A percentile compares a stretch with the other conserved stretches of the same genome.
These are phyloP conservation scores for Meredithiella fracta DNA, from an alignment of 2,329 filamentous ascomycete species.

Conservation along the genomic window DNA sequence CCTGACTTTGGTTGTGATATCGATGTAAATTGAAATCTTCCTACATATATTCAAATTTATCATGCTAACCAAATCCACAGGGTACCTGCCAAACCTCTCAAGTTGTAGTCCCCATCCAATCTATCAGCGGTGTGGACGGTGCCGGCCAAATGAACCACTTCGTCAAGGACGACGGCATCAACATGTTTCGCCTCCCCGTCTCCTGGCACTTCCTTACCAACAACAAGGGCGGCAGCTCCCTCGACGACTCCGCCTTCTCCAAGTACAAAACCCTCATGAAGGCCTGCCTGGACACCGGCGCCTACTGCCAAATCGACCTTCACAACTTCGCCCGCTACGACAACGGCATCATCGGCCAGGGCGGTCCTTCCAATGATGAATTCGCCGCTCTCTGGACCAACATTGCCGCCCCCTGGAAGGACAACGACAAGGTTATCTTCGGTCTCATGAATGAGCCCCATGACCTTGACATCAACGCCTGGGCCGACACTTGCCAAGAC, in stretches of 20 bases:
- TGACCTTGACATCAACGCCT: slow-evolving; percentile 37
- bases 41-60: background rate
- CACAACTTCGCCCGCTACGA: slow-evolving; percentile 47
- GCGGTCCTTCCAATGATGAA: slow-evolving; percentile 41
- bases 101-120: slow-evolving; percentile 21
- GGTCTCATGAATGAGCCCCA: slow-evolving; percentile 58
- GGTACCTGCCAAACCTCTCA: slow-evolving; percentile 21
- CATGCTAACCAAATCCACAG: slow-evolving; percentile 14
- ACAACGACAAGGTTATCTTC: slow-evolving; percentile 38
- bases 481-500: slow-evolving; percentile 44
- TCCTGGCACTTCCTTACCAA: slow-evolving; percentile 44
- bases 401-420: slow-evolving; percentile 41
- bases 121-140: slow-evolving; percentile 22
- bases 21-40: slow-evolving; percentile 21
- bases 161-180: slow-evolving; percentile 32
- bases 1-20: slow-evolving; percentile 29
- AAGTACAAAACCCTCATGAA: slow-evolving; percentile 40
- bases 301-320: slow-evolving; percentile 42
- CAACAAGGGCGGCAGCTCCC: slow-evolving; percentile 30
- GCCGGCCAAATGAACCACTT: slow-evolving; percentile 42
- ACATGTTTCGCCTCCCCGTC: slow-evolving; percentile 37
- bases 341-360: slow-evolving; percentile 46
- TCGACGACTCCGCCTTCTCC: slow-evolving; percentile 31
- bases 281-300: slow-evolving; percentile 38
- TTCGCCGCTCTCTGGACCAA: slow-evolving; percentile 43